Evolutionary conservation across 441 rosid species (phyloP), one percentile per base, ranked within the genome.

Genomic region (Cnidoscolus chayamansa): DNA sequence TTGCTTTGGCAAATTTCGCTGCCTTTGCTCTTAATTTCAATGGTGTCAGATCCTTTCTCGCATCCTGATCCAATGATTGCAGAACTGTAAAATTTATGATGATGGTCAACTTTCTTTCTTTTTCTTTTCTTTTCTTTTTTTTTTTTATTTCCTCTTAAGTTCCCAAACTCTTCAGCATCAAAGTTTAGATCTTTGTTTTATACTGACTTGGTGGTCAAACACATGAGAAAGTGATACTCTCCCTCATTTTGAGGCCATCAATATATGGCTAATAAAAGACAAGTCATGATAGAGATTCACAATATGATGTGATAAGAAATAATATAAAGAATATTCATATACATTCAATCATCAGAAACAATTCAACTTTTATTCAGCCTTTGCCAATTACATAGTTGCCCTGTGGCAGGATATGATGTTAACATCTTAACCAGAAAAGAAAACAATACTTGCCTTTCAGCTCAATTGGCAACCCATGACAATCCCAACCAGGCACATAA

Each of bases 391-490:
- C 13, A 53, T 25, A 31, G 11, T 37, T 73, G 11, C 58, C 30
- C 10, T 7, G 51, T 7, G 4, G 5, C 49, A 3, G 7, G 9
- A 37, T 30, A 32, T n/a, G 53, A 67, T 6, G 17, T 47, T 16
- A 32, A 47, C 65, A 62, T 11, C 17, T 50, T 6, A 70, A 68
- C 49, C 37, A 70, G 71, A 59, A 69, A 78, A 67, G 12, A 47
- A 70, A 51, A 25, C 45, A 65, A 67, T 67, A 83, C 90, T 87
- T 88, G 80, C 99, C 98, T 95, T 92, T 95, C 81, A 91, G 80
- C 84, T 95, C 99, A 83, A 95, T 95, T 67, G 99, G 99, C 72
- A 95, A 88, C 73, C 99, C 98, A 78, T 95, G 99, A 82, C 99
- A 95, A 81, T 95, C 99, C 98, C 98, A 95, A 63, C 98, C 99